Base-by-base conservation (phyloP, 2,329 filamentous ascomycete genomes). In the Fusarium camptoceras region DNA sequence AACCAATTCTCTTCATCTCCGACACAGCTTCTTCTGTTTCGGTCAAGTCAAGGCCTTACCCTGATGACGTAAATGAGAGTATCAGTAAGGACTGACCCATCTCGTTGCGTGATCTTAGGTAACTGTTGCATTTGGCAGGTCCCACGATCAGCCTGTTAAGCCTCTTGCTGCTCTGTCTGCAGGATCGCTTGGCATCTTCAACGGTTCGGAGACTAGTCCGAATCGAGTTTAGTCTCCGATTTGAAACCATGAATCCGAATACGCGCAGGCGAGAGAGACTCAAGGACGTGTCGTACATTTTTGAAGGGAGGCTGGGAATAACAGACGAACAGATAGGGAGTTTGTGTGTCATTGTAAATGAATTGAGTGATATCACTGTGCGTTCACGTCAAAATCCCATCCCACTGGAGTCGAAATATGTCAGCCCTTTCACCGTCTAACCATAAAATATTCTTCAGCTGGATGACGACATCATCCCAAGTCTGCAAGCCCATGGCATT, bases 191-290 rank as follows among this genome's bases (percentile, higher is more conserved):
- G 39, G 34, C 39, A 24, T 44, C 46, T 7, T 15, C 10, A 34
- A 14, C 6, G 4, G 8, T 12, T 41, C 72, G 72, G 72, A 74
- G 72, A 67, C 72, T 74, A 74, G 54, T 65, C 58, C 50, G 11
- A 2, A 48, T 65, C 48, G 53, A 64, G 44, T 47, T 72, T 81
- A 81, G 76, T 76, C 78, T 78, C 79, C 79, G 79, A 72, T 37
- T 22, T 2, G 53, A 44, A 53, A 62, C 39, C 25, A 48, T 28
- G 49, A 59, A 67, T 51, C 51, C 67, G 67, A 70, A 68, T 68
- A 68, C 59, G 54, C 47, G 20, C 10, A 25, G 34, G 22, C 43
- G 20, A 4, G 27, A 28, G 28, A 39, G 2, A 30, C 22, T 27
- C 25, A 50, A 28, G n/a, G 20, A 27, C 14, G 14, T 11, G 62